These are phyloP conservation scores for Sesbania bispinosa DNA, from an alignment of 306 rosid species.

Conservation along the genomic window DNA sequence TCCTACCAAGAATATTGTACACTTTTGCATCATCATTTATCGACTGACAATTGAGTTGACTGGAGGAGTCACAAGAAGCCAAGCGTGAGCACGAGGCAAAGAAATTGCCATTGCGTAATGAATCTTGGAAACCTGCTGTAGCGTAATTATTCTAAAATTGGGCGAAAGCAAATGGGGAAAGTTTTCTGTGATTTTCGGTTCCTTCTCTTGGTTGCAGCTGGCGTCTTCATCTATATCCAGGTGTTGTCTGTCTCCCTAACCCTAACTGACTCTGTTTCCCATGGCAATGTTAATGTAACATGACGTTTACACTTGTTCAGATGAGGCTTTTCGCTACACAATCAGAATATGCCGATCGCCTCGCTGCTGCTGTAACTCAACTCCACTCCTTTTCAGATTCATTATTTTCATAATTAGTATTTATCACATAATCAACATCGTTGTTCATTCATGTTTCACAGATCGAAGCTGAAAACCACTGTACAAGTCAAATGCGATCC, in stretches of 20 bases:
- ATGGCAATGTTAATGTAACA: not conserved
- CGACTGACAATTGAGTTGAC: constrained; percentile 20
- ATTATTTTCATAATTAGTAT: not conserved
- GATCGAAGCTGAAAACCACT: constrained; percentile 80
- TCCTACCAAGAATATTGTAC: too few species aligned
- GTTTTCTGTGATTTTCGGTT: constrained; percentile 80
- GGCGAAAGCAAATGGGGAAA: constrained; percentile 46
- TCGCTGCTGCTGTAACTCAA: constrained; percentile 73
- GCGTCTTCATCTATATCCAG: constrained; percentile 85
- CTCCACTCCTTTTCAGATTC: not conserved
- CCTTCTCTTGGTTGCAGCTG: constrained; percentile 74
- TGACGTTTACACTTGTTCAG: constrained; percentile 32
- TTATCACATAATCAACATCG: not conserved
- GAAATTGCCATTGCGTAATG: not conserved
- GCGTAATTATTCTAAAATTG: not conserved
- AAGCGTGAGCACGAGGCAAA: not conserved
- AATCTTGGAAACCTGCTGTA: not conserved
- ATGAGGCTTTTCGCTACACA: constrained; percentile 84
- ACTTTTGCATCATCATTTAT: not conserved
- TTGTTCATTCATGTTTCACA: constrained; percentile 30
- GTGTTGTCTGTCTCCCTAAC: constrained; percentile 36
- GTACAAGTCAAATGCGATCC: constrained; percentile 69
- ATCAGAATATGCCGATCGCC: constrained; percentile 89
- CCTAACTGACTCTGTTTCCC: not conserved
- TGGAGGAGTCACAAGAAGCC: not conserved